Conservation (phyloP, 192 early-diverging fungal genomes). For the Podila epicladia region DNA sequence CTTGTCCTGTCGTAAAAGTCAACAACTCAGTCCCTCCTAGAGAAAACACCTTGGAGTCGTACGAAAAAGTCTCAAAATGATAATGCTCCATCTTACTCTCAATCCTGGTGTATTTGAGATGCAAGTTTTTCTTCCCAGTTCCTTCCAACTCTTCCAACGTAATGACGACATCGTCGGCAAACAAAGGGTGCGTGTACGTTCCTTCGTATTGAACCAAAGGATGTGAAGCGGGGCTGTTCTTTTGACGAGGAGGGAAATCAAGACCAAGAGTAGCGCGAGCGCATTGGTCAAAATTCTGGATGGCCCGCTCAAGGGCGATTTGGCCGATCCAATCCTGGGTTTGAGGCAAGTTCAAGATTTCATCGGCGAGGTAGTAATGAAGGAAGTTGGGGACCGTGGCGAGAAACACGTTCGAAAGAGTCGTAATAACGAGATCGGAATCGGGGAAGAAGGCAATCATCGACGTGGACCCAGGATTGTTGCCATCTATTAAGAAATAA, state of each 20-base stretch:
- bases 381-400: background rate
- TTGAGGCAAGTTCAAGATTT: conserved; percentile 17
- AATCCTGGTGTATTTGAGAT: background rate
- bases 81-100: conserved; percentile 21
- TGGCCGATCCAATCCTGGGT: conserved; percentile 18
- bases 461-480: conserved; percentile 14
- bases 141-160: background rate
- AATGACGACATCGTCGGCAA: conserved; percentile 7
- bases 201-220: conserved; percentile 5
- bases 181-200: conserved; percentile 15
- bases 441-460: conserved; percentile 27
- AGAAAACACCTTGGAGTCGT: conserved; percentile 4
- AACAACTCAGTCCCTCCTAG: background rate
- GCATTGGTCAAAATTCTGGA: background rate
- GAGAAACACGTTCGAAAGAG: conserved; percentile 13
- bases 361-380: conserved; percentile 13
- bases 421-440: conserved; percentile 20
- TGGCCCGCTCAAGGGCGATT: background rate
- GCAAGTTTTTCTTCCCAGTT: background rate
- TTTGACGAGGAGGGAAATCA: conserved; percentile 11
- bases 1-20: conserved; percentile 11
- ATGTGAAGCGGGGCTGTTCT: conserved; percentile 15
- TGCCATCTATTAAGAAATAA: conserved; percentile 13
- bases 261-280: background rate
- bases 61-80: conserved; percentile 10